Evolutionary conservation across 139 green algal species (phyloP).

Genomic region (Ostreobium quekettii): DNA sequence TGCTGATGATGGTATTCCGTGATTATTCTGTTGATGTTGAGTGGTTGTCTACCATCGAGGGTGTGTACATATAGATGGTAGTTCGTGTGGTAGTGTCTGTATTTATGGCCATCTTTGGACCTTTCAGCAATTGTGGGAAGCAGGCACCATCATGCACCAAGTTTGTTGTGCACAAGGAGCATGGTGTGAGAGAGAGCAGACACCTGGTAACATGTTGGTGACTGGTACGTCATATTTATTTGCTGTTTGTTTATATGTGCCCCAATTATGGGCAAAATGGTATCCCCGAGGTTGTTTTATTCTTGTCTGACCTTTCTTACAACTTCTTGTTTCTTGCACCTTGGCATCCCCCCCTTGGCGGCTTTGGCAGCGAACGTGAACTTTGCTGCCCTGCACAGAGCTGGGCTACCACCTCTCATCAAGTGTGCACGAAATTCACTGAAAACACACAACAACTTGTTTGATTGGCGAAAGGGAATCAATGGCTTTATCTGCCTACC

Average conservation of each 20-base stretch:
- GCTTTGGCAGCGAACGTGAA: background rate
- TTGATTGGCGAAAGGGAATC: conserved; percentile 42
- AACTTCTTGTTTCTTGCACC: background rate
- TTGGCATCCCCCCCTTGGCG: background rate
- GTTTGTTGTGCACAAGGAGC: too few species aligned
- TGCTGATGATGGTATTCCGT: background rate
- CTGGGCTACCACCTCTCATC: background rate
- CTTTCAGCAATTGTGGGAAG: too few species aligned
- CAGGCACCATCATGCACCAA: too few species aligned
- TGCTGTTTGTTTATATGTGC: too few species aligned
- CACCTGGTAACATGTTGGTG: too few species aligned
- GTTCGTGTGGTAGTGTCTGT: too few species aligned
- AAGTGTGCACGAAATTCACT: background rate
- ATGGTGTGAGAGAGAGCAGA: too few species aligned
- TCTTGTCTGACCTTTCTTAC: background rate
- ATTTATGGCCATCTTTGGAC: too few species aligned
- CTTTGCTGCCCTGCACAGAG: background rate
- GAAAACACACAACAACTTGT: conserved; percentile 23
- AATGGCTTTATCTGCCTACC: conserved; percentile 57
- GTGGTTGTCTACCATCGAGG: background rate
- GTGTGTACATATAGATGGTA: too few species aligned
- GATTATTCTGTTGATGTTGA: background rate
- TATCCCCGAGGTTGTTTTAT: too few species aligned
- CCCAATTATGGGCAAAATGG: too few species aligned
- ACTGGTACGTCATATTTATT: too few species aligned